These are phyloP conservation scores for Ophiocordyceps australis DNA, from an alignment of 2,329 filamentous ascomycete species.

Conservation along the genomic window DNA sequence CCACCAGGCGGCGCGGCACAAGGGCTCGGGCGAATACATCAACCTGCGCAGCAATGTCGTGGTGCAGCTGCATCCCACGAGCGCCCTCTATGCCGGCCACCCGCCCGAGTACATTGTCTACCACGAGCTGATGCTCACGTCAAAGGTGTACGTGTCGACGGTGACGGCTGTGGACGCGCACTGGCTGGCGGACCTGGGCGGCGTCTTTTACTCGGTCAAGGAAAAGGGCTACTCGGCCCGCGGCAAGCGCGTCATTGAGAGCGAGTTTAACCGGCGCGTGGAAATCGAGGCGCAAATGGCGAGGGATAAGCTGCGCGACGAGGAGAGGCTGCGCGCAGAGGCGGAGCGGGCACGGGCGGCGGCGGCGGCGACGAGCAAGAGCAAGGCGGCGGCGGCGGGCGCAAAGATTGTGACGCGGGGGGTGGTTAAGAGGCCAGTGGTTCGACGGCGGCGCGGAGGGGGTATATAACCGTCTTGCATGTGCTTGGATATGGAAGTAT, in stretches of 20 bases:
- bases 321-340: constrained; percentile 33
- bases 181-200: constrained; percentile 91
- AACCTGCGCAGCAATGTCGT: constrained; percentile 90
- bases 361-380: constrained; percentile 13
- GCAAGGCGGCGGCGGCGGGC: constrained; percentile 14
- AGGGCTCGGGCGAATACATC: constrained; percentile 93
- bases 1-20: constrained; percentile 89
- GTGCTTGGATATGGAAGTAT: background rate
- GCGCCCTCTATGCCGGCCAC: constrained; percentile 84
- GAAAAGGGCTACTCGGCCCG: constrained; percentile 88
- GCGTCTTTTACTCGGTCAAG: constrained; percentile 93
- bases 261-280: constrained; percentile 82
- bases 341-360: no score
- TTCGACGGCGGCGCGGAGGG: constrained; percentile 35
- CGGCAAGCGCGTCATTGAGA: constrained; percentile 74
- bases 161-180: constrained; percentile 92
- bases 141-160: constrained; percentile 95
- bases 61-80: constrained; percentile 87
- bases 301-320: constrained; percentile 55
- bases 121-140: constrained; percentile 91
- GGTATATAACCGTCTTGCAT: constrained; percentile 21
- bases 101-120: constrained; percentile 95
- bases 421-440: constrained; percentile 40
- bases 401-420: constrained; percentile 46
- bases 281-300: constrained; percentile 90